Evolutionary conservation across 2,329 filamentous ascomycete species (phyloP).

Genomic region (Aureobasidium melanogenum): DNA sequence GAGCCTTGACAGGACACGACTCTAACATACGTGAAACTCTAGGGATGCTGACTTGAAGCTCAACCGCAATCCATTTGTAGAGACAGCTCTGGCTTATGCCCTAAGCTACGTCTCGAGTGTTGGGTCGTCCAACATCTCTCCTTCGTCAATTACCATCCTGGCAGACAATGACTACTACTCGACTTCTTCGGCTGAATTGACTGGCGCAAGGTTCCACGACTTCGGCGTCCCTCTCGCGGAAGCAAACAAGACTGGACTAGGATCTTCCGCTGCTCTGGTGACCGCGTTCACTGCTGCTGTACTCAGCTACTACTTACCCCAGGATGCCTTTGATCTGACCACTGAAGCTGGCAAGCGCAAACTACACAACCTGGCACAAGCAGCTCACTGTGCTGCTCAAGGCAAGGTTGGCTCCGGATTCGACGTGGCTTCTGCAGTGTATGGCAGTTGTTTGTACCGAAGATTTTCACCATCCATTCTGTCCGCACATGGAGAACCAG

Average conservation of each 20-base stretch:
- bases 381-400: slow-evolving; percentile 88
- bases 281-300: slow-evolving; percentile 75
- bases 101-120: slow-evolving; percentile 65
- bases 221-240: slow-evolving; percentile 67
- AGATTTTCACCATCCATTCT: slow-evolving; percentile 83
- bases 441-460: slow-evolving; percentile 81
- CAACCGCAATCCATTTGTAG: slow-evolving; percentile 74
- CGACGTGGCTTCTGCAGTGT: slow-evolving; percentile 87
- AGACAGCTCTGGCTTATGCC: slow-evolving; percentile 80
- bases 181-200: slow-evolving; percentile 40
- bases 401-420: slow-evolving; percentile 95
- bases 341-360: slow-evolving; percentile 47
- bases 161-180: slow-evolving; percentile 98
- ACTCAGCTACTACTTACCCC: slow-evolving; percentile 64
- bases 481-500: slow-evolving; percentile 55
- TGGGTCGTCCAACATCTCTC: slow-evolving; percentile 47
- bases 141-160: slow-evolving; percentile 73
- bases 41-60: slow-evolving; percentile 32
- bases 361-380: slow-evolving; percentile 89
- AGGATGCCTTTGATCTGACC: slow-evolving; percentile 45
- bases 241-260: slow-evolving; percentile 92
- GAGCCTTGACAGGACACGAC: not conserved
- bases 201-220: slow-evolving; percentile 54
- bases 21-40: slow-evolving; percentile 17
- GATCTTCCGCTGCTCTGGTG: slow-evolving; percentile 88